Evolutionary conservation across 306 rosid genomes (phyloP).

Genomic region (Begonia loranthoides): DNA sequence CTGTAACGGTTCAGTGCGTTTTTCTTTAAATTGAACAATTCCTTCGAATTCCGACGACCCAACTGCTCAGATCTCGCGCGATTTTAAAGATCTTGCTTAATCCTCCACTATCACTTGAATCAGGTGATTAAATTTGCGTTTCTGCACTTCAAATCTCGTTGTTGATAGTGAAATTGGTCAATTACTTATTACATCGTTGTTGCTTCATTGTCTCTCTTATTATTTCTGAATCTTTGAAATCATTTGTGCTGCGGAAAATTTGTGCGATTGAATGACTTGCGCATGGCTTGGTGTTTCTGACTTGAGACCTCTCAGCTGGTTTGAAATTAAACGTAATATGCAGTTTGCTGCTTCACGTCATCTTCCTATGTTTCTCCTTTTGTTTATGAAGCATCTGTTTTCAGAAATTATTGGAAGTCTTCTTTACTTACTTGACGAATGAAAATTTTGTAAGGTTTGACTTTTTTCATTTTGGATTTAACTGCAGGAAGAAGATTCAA

Average conservation of each 20-base stretch:
- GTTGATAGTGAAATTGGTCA: neutral
- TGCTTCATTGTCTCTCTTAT: too few species aligned
- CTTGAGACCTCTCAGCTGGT: neutral
- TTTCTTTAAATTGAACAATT: neutral
- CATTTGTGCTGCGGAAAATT: neutral
- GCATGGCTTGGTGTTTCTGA: neutral
- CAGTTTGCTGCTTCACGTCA: too few species aligned
- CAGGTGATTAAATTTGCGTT: neutral
- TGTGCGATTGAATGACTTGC: neutral
- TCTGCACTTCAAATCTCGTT: neutral
- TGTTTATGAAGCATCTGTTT: too few species aligned
- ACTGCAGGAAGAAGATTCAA: slow-evolving; percentile 13
- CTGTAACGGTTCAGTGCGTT: too few species aligned
- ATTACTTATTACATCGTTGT: neutral
- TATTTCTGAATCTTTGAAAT: neutral
- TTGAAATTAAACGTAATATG: neutral
- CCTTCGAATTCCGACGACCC: neutral
- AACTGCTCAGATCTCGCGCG: neutral
- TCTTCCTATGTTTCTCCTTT: too few species aligned
- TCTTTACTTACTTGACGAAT: neutral
- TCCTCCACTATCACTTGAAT: neutral
- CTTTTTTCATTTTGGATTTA: neutral
- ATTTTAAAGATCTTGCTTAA: neutral
- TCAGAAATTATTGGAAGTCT: too few species aligned
- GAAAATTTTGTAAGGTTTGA: neutral